These are phyloP conservation scores for Brassica hybrid DNA, from an alignment of 441 rosid genomes.

Conservation along the genomic window DNA sequence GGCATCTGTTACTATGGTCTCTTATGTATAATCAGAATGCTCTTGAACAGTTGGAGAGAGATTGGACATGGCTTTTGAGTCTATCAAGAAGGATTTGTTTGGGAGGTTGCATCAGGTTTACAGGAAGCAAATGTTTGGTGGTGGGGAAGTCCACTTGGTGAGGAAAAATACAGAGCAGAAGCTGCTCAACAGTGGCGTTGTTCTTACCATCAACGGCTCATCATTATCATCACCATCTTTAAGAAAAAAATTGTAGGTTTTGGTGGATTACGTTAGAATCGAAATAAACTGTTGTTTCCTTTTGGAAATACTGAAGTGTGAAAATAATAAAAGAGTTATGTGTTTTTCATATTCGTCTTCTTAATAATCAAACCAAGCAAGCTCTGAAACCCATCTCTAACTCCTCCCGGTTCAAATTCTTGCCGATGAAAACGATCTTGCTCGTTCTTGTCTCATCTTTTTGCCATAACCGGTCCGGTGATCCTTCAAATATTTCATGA, in stretches of 20 bases:
- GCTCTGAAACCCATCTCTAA: constrained; percentile 78
- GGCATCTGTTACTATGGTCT: constrained; percentile 66
- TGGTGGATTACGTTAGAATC: constrained; percentile 10
- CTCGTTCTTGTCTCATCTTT: constrained; percentile 64
- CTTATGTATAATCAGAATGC: constrained; percentile 75
- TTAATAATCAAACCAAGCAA: constrained; percentile 63
- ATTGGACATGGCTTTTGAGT: constrained; percentile 73
- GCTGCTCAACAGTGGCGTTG: constrained; percentile 27
- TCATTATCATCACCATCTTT: constrained; percentile 18
- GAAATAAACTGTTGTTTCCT: not conserved
- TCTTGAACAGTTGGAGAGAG: constrained; percentile 63
- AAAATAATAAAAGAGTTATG: no score
- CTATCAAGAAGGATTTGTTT: constrained; percentile 66
- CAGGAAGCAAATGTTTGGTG: constrained; percentile 63
- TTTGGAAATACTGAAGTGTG: not conserved
- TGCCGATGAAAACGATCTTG: constrained; percentile 91
- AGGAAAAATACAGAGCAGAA: constrained; percentile 36
- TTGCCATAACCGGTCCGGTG: constrained; percentile 78
- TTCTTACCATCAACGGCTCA: constrained; percentile 11
- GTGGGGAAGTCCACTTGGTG: not conserved
- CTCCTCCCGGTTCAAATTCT: constrained; percentile 68
- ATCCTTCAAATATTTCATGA: constrained; percentile 91
- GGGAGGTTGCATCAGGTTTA: constrained; percentile 68
- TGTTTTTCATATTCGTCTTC: not conserved
- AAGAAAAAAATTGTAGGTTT: not conserved